Percentiles rank a stretch among this genome's conserved stretches.
Evolutionary conservation across 2,329 filamentous ascomycete genomes (phyloP).

Genomic region (Sporothrix variecibatus): DNA sequence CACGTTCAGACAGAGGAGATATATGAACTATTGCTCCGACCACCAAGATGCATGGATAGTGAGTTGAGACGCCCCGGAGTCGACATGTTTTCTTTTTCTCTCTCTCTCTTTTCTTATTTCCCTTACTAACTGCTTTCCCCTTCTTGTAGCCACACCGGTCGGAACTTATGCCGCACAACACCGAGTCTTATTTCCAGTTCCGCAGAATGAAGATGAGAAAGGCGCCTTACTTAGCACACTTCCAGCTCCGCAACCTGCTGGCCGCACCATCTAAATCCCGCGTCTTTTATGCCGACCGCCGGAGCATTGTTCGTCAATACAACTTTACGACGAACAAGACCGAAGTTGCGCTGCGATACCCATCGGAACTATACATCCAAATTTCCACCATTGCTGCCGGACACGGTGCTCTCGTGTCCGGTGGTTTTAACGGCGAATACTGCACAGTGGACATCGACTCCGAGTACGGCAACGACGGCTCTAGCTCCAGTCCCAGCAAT

Average conservation of each 20-base stretch:
- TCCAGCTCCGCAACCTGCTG: slow-evolving; percentile 65
- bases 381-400: slow-evolving; percentile 55
- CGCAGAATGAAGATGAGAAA: slow-evolving; percentile 57
- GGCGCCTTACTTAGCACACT: slow-evolving; percentile 61
- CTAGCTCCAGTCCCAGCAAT: slow-evolving; percentile 37
- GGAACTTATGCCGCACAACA: slow-evolving; percentile 42
- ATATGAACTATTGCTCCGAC: slow-evolving; percentile 58
- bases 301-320: slow-evolving; percentile 52
- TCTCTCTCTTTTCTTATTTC: not conserved
- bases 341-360: slow-evolving; percentile 50
- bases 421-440: slow-evolving; percentile 61
- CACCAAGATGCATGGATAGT: slow-evolving; percentile 52
- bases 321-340: slow-evolving; percentile 52
- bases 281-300: slow-evolving; percentile 58
- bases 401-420: slow-evolving; percentile 59
- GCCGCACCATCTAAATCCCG: slow-evolving; percentile 58
- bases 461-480: slow-evolving; percentile 24
- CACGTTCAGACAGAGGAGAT: slow-evolving; percentile 49
- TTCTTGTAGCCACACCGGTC: slow-evolving; percentile 24
- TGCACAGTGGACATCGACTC: slow-evolving; percentile 50
- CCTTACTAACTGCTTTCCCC: not conserved
- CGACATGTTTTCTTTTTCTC: not conserved
- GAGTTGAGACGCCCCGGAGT: slow-evolving; percentile 36
- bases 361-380: slow-evolving; percentile 42
- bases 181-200: slow-evolving; percentile 60